These are phyloP conservation scores for Fraxinus velutina DNA, from an alignment of 305 asterid species.

Conservation along the genomic window DNA sequence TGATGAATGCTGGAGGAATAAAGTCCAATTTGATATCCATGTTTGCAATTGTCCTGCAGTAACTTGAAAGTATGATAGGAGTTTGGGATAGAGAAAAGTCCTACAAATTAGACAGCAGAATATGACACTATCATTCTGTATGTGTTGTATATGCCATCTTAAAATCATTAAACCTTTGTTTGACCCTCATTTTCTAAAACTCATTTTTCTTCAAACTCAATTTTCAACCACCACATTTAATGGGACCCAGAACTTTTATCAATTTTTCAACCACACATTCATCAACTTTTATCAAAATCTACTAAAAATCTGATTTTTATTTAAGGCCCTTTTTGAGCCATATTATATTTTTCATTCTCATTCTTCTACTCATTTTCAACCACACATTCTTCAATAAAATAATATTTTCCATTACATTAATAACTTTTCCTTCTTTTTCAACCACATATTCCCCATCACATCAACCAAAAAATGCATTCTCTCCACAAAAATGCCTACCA, in stretches of 20 bases:
- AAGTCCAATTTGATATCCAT: conserved; percentile 76
- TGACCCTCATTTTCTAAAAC: neutral
- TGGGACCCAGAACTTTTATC: neutral
- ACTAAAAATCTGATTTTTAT: no score
- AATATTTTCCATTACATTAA: no score
- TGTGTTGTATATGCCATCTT: neutral
- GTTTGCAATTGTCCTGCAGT: conserved; percentile 73
- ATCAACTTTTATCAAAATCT: neutral
- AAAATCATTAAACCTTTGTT: neutral
- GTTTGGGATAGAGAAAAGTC: neutral
- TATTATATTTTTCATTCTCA: no score
- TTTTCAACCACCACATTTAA: neutral
- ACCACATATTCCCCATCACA: no score
- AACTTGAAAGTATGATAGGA: neutral
- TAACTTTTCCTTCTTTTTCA: no score
- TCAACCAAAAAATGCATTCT: no score
- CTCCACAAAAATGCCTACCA: no score
- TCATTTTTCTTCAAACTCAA: neutral
- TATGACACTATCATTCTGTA: neutral
- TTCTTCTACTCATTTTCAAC: no score
- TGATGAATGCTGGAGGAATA: conserved; percentile 72
- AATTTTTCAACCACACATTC: neutral
- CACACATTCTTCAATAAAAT: no score
- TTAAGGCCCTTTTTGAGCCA: neutral
- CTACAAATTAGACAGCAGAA: neutral